A percentile compares a stretch with the other conserved stretches of the same genome.
phyloP scores from a whole-genome alignment of 495 filamentous ascomycete species.

The Thermochaetoides thermophila region DNA sequence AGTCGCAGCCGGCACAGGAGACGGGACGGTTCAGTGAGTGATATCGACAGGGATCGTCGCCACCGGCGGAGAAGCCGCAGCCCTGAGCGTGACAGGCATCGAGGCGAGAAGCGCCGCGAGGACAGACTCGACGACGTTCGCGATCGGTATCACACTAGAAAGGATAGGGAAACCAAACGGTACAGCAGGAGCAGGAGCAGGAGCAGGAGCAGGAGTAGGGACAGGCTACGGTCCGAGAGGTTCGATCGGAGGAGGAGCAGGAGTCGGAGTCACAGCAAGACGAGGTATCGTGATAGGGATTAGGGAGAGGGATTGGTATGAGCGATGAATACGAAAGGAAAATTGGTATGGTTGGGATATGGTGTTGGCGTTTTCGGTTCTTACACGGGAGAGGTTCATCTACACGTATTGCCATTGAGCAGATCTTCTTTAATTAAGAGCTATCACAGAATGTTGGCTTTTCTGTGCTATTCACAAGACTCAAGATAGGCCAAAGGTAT shows the following conservation, averaged over 20 bases:
- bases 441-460: too few species aligned
- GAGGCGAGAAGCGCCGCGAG: conserved; percentile 5
- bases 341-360: too few species aligned
- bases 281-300: not conserved
- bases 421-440: too few species aligned
- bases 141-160: conserved; percentile 3
- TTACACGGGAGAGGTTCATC: too few species aligned
- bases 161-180: conserved; percentile 1
- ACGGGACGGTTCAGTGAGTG: conserved; percentile 5
- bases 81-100: conserved; percentile 8
- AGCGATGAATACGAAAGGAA: too few species aligned
- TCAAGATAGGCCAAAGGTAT: too few species aligned
- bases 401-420: too few species aligned
- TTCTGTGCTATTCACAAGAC: too few species aligned
- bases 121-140: conserved; percentile 5
- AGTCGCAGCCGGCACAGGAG: conserved; percentile 25
- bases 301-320: too few species aligned
- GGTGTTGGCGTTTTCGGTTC: too few species aligned
- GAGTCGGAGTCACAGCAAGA: conserved; percentile 6
- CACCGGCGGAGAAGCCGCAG: conserved; percentile 17
- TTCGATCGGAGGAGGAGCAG: conserved; percentile 9
- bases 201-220: conserved; percentile 14
- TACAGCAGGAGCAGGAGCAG: conserved; percentile 11
- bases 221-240: conserved; percentile 3
- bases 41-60: conserved; percentile 1